Evolutionary conservation across 306 rosid genomes (phyloP).

Genomic region (Arachis stenosperma): DNA sequence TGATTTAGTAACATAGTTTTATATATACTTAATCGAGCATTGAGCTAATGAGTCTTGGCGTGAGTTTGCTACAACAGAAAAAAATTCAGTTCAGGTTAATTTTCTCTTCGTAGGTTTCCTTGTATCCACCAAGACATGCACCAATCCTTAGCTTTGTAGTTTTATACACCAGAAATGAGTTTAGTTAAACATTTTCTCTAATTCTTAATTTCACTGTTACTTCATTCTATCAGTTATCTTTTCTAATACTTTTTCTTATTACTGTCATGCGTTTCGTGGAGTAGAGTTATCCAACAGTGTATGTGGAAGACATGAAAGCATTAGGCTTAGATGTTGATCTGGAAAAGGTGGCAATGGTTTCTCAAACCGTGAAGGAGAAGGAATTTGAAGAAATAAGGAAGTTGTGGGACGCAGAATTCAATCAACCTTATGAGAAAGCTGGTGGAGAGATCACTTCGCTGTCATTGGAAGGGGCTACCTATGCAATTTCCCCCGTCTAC

Average conservation of each 20-base stretch:
- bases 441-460: conserved; percentile 63
- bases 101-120: not conserved
- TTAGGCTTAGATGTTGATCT: conserved; percentile 60
- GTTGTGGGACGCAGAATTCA: conserved; percentile 77
- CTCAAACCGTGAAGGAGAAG: conserved; percentile 54
- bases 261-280: conserved; percentile 22
- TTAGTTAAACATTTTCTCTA: conserved; percentile 8
- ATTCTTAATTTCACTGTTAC: not conserved
- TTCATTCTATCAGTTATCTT: not conserved
- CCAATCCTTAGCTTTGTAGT: not conserved
- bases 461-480: conserved; percentile 36
- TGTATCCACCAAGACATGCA: not conserved
- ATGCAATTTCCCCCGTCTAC: conserved; percentile 49
- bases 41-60: not conserved
- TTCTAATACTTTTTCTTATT: conserved; percentile 9
- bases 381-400: conserved; percentile 71
- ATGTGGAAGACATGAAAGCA: conserved; percentile 73
- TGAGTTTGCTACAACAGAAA: not conserved
- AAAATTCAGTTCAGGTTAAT: not conserved
- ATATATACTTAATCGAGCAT: not conserved
- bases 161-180: not conserved
- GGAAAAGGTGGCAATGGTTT: conserved; percentile 56
- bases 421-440: conserved; percentile 90
- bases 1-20: not conserved
- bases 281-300: conserved; percentile 88